phyloP scores from a whole-genome alignment of 106 monocot species.

The Allium cepa region DNA sequence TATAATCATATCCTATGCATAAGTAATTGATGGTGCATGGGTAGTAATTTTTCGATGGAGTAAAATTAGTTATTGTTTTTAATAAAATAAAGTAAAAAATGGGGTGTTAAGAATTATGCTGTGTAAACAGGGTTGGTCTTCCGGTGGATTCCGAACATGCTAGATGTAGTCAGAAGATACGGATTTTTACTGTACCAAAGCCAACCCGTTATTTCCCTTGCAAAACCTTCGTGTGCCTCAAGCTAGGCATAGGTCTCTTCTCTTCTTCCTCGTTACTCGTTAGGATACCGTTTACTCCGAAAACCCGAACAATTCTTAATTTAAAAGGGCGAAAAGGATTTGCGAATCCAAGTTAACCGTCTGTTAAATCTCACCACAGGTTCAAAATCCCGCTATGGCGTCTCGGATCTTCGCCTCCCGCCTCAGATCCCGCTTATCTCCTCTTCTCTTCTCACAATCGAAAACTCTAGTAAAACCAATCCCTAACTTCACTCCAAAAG shows the following conservation, averaged over 20 bases:
- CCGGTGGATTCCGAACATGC: too few relatives aligned
- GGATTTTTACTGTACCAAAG: too few relatives aligned
- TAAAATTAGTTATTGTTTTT: too few relatives aligned
- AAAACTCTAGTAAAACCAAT: not conserved
- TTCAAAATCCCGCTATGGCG: slow-evolving; percentile 10
- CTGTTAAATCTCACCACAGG: not conserved
- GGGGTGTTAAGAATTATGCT: too few relatives aligned
- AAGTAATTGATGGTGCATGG: too few relatives aligned
- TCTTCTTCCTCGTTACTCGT: not conserved
- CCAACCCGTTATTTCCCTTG: too few relatives aligned
- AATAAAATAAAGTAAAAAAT: too few relatives aligned
- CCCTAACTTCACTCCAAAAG: not conserved
- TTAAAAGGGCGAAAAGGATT: not conserved
- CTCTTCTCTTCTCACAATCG: slow-evolving; percentile 8
- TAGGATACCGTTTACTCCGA: not conserved
- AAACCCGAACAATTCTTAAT: not conserved
- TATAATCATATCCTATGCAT: too few relatives aligned
- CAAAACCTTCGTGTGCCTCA: not conserved
- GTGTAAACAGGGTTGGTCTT: too few relatives aligned
- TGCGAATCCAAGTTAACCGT: not conserved
- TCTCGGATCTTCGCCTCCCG: slow-evolving; percentile 20
- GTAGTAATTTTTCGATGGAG: too few relatives aligned
- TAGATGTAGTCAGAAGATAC: too few relatives aligned
- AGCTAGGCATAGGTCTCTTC: not conserved
- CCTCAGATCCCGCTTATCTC: slow-evolving; percentile 19